Percentiles rank a stretch among this genome's conserved stretches.
These are phyloP conservation scores for Pterocarpus santalinus DNA, from an alignment of 306 rosid genomes.

Conservation along the genomic window DNA sequence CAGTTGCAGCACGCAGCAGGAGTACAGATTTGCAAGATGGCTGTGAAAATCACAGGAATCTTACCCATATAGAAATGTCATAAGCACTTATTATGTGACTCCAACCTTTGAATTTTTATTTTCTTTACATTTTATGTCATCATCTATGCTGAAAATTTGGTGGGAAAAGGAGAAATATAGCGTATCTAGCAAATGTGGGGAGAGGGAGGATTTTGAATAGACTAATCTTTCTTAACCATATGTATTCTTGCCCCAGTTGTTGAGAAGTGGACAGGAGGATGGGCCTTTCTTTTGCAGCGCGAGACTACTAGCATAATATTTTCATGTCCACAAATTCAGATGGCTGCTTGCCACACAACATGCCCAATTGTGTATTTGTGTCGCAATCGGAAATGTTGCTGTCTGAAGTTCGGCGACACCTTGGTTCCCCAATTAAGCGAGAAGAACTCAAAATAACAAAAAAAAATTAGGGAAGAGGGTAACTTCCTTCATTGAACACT, in stretches of 20 bases:
- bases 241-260: conserved; percentile 36
- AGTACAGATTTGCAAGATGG: conserved; percentile 32
- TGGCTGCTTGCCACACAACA: conserved; percentile 55
- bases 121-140: conserved; percentile 2
- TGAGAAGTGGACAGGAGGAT: conserved; percentile 43
- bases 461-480: too few relatives aligned
- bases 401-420: conserved; percentile 63
- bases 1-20: conserved; percentile 28
- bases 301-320: conserved; percentile 41
- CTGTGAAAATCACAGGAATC: conserved; percentile 49
- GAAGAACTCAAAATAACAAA: background rate
- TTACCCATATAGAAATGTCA: conserved; percentile 25
- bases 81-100: conserved; percentile 23
- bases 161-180: conserved; percentile 22
- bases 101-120: conserved; percentile 3
- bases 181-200: conserved; percentile 12
- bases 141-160: conserved; percentile 27
- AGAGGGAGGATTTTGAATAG: conserved; percentile 49
- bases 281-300: conserved; percentile 14
- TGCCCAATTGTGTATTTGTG: conserved; percentile 41
- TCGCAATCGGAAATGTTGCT: conserved; percentile 57
- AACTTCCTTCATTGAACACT: background rate
- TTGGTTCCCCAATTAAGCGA: conserved; percentile 20
- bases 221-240: conserved; percentile 42
- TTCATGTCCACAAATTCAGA: conserved; percentile 47